Evolutionary conservation across 2,329 filamentous ascomycete genomes (phyloP).

Genomic region (Epichloe gansuensis): DNA sequence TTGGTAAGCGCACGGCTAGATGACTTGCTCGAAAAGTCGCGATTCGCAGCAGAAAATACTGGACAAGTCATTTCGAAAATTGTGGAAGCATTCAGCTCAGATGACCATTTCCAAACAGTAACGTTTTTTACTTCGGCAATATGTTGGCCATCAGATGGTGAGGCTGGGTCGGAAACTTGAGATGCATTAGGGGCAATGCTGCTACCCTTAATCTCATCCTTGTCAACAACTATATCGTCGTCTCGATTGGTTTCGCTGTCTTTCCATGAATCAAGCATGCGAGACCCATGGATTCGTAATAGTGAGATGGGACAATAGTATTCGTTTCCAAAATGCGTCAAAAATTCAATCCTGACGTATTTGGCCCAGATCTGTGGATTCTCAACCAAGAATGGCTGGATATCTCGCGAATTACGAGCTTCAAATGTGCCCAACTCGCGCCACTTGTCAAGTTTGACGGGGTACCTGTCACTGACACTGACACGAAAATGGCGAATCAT

Average conservation of each 20-base stretch:
- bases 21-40: not conserved
- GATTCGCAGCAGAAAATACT: not conserved
- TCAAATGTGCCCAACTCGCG: constrained; percentile 79
- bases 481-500: constrained; percentile 87
- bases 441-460: constrained; percentile 87
- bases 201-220: constrained; percentile 9
- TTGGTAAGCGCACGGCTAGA: not conserved
- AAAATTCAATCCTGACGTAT: constrained; percentile 82
- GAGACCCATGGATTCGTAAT: constrained; percentile 84
- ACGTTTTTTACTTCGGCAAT: not conserved
- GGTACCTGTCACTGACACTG: constrained; percentile 89
- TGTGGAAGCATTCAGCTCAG: not conserved
- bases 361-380: constrained; percentile 93
- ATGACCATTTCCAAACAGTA: not conserved
- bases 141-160: not conserved
- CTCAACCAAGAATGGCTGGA: constrained; percentile 88
- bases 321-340: constrained; percentile 90
- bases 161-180: not conserved
- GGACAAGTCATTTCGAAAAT: constrained; percentile 1
- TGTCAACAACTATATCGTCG: constrained; percentile 40
- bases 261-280: constrained; percentile 89
- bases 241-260: constrained; percentile 60
- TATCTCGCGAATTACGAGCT: constrained; percentile 81
- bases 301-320: constrained; percentile 92
- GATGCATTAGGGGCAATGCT: not conserved